Base-by-base conservation (phyloP, 352 stramenopile species). In the Phytophthora hybrid region DNA sequence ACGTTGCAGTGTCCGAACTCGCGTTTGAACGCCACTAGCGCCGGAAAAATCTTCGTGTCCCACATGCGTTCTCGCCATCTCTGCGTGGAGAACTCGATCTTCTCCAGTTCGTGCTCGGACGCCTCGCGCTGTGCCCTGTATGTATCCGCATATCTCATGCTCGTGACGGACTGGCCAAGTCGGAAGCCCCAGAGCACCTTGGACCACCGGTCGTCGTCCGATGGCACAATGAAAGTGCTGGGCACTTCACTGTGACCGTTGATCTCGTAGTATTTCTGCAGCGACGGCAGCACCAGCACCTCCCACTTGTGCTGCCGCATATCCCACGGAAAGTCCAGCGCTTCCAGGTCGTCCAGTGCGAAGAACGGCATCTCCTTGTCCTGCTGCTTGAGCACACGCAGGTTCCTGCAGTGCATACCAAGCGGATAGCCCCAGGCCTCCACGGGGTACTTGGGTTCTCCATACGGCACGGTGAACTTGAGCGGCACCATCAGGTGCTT, bases 111-210 rank as follows among this genome's bases (percentile, higher is more conserved):
- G 1, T 73, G 32, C 31, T 54, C 23, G 8, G 44, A 69, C 5
- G 7, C 8, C 4, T 63, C 47, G 11, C 57, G 41, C 53, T 79
- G 73, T 3, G 46, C 34, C 53, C 47, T 67, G 49, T 76, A 79
- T 0, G 63, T 66, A 32, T 57, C 59, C 13, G 37, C 58, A 55
- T 73, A 64, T 31, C 18, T 71, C 5, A 90, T 74, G 31, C 79
- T 77, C 73, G 79, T 90, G 23, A 90, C 69, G 13, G 82, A 79
- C 26, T 73, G 63, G 41, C 85, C 85, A 3, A 90, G 64, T 53
- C 59, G 61, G 37, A 89, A 88, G 1, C 77, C 74, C 59, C 63
- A 71, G 31, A 85, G 62, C 19, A 76, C 4, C 8, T 63, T 61
- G 2, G 78, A 71, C 82, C 82, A 90, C 2, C 69, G 51, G 0